Conservation (phyloP, 2,329 filamentous ascomycete genomes). For the Curvularia eragrostidis region DNA sequence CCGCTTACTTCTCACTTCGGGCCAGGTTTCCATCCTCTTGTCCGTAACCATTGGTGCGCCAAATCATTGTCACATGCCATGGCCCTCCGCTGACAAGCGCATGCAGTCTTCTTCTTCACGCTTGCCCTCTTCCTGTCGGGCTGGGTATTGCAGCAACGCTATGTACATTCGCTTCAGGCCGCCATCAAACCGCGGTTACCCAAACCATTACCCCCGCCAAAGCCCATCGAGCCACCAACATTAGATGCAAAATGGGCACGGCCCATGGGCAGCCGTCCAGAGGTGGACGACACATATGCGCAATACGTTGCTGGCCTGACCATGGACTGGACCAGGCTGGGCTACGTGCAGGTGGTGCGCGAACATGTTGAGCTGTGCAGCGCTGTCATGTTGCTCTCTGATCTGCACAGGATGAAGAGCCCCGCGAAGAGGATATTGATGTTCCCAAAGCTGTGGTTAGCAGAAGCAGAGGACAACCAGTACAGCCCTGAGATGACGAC, state of each 20-base stretch:
- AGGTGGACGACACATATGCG: constrained; percentile 39
- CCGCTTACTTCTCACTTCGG: constrained; percentile 68
- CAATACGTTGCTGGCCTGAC: constrained; percentile 44
- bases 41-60: constrained; percentile 68
- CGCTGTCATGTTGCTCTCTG: constrained; percentile 58
- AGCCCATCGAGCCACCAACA: constrained; percentile 44
- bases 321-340: constrained; percentile 56
- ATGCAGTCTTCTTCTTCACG: constrained; percentile 74
- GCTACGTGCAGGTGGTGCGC: constrained; percentile 57
- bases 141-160: constrained; percentile 86
- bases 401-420: constrained; percentile 54
- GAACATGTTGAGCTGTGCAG: constrained; percentile 57
- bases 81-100: background rate
- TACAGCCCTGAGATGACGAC: constrained; percentile 54
- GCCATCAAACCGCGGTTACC: constrained; percentile 68
- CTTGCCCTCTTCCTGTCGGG: constrained; percentile 84
- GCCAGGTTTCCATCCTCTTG: constrained; percentile 72
- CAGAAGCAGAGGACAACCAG: constrained; percentile 44
- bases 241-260: constrained; percentile 49
- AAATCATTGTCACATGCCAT: background rate
- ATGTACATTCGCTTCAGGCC: constrained; percentile 75
- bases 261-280: constrained; percentile 36
- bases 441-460: constrained; percentile 53
- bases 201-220: constrained; percentile 45
- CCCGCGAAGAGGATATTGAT: constrained; percentile 55